Evolutionary conservation across 73 alveolate genomes (phyloP).

Genomic region (Blepharisma stoltei): DNA sequence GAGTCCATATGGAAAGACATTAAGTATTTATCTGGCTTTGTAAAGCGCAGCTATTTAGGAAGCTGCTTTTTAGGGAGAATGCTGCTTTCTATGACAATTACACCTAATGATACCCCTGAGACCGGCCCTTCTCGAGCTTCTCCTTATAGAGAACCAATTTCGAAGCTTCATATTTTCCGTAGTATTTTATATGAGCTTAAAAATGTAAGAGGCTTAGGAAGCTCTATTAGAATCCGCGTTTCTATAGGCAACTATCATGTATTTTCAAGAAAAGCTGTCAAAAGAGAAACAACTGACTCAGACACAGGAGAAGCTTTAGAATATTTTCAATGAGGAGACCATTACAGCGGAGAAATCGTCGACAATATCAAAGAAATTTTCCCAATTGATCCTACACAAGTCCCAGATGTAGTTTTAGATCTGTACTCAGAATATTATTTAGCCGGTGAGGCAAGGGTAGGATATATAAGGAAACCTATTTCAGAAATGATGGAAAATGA

Average conservation of each 20-base stretch:
- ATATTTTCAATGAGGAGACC: conserved; percentile 25
- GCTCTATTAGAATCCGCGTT: conserved; percentile 53
- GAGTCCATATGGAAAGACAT: conserved; percentile 44
- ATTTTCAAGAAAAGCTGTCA: conserved; percentile 30
- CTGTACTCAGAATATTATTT: conserved; percentile 55
- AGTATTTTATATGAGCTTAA: conserved; percentile 69
- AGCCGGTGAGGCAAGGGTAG: conserved; percentile 47
- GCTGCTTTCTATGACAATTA: conserved; percentile 65
- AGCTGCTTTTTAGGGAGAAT: conserved; percentile 84
- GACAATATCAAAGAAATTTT: conserved; percentile 45
- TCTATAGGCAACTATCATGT: conserved; percentile 56
- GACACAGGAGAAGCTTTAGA: conserved; percentile 43
- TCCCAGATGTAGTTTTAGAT: conserved; percentile 79
- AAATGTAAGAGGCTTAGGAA: conserved; percentile 67
- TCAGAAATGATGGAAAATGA: conserved; percentile 33
- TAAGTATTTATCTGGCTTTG: conserved; percentile 36
- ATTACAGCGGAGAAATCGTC: conserved; percentile 31
- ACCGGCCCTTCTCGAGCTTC: conserved; percentile 55
- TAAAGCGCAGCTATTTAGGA: conserved; percentile 61
- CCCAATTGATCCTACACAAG: conserved; percentile 66
- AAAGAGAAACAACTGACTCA: conserved; percentile 41
- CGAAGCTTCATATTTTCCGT: conserved; percentile 51
- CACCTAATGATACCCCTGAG: conserved; percentile 76
- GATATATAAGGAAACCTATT: conserved; percentile 62
- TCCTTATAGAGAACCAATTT: conserved; percentile 75